A percentile compares a stretch with the other conserved stretches of the same genome.
Evolutionary conservation across 176 grass and related monocot species (phyloP).

Genomic region (Themeda triandra): DNA sequence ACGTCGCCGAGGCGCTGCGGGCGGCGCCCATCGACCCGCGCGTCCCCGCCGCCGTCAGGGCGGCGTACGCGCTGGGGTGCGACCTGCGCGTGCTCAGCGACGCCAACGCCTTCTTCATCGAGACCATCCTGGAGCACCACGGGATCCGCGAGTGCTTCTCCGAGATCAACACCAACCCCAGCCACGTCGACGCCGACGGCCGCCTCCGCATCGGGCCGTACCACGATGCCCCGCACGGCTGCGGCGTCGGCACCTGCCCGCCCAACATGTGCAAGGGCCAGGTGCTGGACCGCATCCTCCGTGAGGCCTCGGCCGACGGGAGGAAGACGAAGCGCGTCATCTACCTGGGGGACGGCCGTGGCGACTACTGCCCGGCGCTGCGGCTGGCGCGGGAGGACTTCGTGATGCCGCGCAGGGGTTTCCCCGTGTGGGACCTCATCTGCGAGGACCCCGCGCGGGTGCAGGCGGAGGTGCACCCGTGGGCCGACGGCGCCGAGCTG

Average conservation of each 20-base stretch:
- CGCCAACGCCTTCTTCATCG: constrained; percentile 92
- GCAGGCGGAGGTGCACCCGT: constrained; percentile 74
- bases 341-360: constrained; percentile 81
- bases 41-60: constrained; percentile 44
- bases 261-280: constrained; percentile 96
- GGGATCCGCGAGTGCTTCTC: constrained; percentile 68
- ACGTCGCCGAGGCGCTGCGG: constrained; percentile 44
- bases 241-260: constrained; percentile 59
- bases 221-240: constrained; percentile 70
- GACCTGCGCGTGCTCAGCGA: constrained; percentile 82
- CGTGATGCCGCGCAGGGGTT: constrained; percentile 71
- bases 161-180: constrained; percentile 85
- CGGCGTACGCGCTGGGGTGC: constrained; percentile 66
- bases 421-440: constrained; percentile 82
- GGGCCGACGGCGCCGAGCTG: constrained; percentile 58
- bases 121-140: constrained; percentile 72
- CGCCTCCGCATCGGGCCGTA: constrained; percentile 60
- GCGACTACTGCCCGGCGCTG: constrained; percentile 84
- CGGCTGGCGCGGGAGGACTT: constrained; percentile 50
- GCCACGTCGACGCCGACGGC: constrained; percentile 48
- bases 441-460: constrained; percentile 38
- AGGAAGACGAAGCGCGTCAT: constrained; percentile 50
- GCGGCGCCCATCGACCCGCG: constrained; percentile 47
- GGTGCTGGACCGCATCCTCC: constrained; percentile 53
- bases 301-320: not conserved